These are phyloP conservation scores for Tardiomyces digboiensis DNA, from an alignment of 1,139 yeast genomes.

Conservation along the genomic window DNA sequence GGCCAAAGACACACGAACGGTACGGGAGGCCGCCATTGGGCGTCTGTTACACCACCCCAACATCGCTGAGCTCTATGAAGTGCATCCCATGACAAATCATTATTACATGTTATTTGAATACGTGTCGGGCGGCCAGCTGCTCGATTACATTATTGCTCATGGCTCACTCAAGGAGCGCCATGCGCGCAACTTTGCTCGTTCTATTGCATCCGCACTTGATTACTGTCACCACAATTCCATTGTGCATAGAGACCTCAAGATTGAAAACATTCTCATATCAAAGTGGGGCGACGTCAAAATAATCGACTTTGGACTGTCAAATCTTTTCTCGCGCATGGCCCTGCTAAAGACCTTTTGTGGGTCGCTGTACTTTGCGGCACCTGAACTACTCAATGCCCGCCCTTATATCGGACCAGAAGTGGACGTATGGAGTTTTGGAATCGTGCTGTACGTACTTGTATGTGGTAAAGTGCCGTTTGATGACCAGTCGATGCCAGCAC, in stretches of 20 bases:
- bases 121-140: slow-evolving; percentile 96
- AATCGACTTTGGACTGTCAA: slow-evolving; percentile 93
- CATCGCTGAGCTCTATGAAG: slow-evolving; percentile 86
- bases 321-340: slow-evolving; percentile 63
- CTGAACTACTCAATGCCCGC: slow-evolving; percentile 84
- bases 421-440: slow-evolving; percentile 98
- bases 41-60: slow-evolving; percentile 85
- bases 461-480: slow-evolving; percentile 99
- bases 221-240: slow-evolving; percentile 91
- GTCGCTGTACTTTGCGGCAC: slow-evolving; percentile 96
- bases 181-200: slow-evolving; percentile 92
- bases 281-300: slow-evolving; percentile 91
- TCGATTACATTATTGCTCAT: slow-evolving; percentile 95
- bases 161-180: slow-evolving; percentile 91
- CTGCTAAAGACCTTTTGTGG: slow-evolving; percentile 94
- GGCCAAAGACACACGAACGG: slow-evolving; percentile 84
- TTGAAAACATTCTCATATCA: slow-evolving; percentile 92
- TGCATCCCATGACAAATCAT: slow-evolving; percentile 95
- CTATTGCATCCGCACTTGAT: slow-evolving; percentile 91
- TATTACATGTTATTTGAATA: slow-evolving; percentile 96
- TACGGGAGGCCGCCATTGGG: slow-evolving; percentile 93
- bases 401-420: slow-evolving; percentile 97
- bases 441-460: slow-evolving; percentile 84
- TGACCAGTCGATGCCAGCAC: slow-evolving; percentile 84
- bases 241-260: slow-evolving; percentile 93